These are phyloP conservation scores for Arachnomyces sp. DNA, from an alignment of 2,329 filamentous ascomycete species.

Conservation along the genomic window DNA sequence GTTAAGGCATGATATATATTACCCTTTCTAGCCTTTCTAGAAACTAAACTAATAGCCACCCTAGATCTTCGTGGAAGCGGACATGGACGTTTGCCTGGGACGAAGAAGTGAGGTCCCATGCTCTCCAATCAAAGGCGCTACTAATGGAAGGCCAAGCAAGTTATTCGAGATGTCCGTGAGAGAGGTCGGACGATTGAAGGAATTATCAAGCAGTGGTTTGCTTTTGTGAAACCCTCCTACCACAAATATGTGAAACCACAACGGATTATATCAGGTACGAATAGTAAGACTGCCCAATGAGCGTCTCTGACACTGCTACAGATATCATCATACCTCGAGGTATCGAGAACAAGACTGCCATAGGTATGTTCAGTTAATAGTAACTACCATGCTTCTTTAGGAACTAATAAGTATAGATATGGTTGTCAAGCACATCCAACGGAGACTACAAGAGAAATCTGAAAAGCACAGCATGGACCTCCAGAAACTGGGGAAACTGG, in stretches of 20 bases:
- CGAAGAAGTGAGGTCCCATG: constrained; percentile 58
- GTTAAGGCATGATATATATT: constrained; percentile 58
- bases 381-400: not conserved
- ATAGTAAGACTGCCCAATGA: constrained; percentile 1
- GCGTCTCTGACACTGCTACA: constrained; percentile 20
- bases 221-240: constrained; percentile 93
- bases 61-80: constrained; percentile 90
- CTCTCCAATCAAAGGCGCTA: not conserved
- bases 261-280: constrained; percentile 66
- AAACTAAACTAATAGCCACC: constrained; percentile 11
- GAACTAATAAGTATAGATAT: constrained; percentile 39
- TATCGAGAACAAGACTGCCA: constrained; percentile 88
- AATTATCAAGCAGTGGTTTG: constrained; percentile 97
- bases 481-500: constrained; percentile 62
- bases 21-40: not conserved
- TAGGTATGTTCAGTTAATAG: constrained; percentile 36
- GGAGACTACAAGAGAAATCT: constrained; percentile 79
- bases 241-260: constrained; percentile 91
- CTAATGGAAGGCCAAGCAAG: constrained; percentile 37
- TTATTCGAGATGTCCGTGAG: constrained; percentile 79
- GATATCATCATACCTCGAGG: constrained; percentile 93
- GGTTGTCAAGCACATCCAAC: constrained; percentile 88
- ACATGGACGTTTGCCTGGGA: constrained; percentile 86
- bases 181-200: constrained; percentile 87
- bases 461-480: constrained; percentile 72